These are phyloP conservation scores for Pyrus pyrifolia DNA, from an alignment of 306 rosid genomes.

Conservation along the genomic window DNA sequence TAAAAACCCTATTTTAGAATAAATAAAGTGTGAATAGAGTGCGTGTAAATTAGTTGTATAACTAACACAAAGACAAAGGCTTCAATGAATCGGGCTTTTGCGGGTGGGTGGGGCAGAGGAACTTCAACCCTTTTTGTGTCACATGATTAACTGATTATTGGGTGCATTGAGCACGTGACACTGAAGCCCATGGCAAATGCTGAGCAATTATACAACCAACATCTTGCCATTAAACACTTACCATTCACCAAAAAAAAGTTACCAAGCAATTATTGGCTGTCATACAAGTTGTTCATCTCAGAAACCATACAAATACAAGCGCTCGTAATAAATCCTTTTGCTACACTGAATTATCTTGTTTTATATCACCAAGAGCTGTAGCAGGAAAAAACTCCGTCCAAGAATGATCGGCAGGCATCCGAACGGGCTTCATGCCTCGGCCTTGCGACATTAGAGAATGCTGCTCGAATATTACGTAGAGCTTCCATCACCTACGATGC, in stretches of 20 bases:
- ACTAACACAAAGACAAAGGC: too few relatives aligned
- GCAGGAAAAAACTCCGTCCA: constrained; percentile 1
- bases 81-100: too few relatives aligned
- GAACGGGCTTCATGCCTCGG: background rate
- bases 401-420: background rate
- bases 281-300: background rate
- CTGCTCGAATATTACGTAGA: constrained; percentile 16
- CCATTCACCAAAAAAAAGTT: background rate
- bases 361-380: background rate
- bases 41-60: too few relatives aligned
- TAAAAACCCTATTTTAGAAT: too few relatives aligned
- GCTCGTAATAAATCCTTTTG: background rate
- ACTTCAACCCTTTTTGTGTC: too few relatives aligned
- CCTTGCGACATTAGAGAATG: background rate
- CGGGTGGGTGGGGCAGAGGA: too few relatives aligned
- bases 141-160: background rate
- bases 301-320: background rate
- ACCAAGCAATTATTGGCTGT: background rate
- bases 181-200: background rate
- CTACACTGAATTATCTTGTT: background rate
- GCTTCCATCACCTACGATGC: constrained; percentile 21
- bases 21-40: too few relatives aligned
- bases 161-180: background rate
- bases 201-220: background rate
- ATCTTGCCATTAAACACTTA: background rate